Percentiles rank a stretch among this genome's conserved stretches.
Conservation (phyloP, 169 alveolate genomes). For the Perkinsus chesapeaki region DNA sequence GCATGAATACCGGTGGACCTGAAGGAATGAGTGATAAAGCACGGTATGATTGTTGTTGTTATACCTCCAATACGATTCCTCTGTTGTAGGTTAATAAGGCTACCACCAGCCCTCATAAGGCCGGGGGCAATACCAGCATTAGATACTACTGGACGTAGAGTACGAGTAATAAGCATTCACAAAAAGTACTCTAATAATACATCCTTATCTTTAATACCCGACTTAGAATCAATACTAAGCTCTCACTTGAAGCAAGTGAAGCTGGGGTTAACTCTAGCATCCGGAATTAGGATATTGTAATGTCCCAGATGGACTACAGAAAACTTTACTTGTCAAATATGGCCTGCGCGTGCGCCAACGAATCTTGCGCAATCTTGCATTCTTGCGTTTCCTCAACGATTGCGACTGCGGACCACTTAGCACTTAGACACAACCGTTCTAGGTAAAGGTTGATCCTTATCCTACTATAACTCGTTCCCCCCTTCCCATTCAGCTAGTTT, state of each 20-base stretch:
- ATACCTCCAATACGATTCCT: constrained; percentile 3
- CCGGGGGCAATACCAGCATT: not conserved
- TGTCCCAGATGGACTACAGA: no score
- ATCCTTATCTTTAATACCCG: no score
- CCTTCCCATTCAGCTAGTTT: constrained; percentile 14
- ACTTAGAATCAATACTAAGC: no score
- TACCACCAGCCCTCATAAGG: not conserved
- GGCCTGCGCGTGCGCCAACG: not conserved
- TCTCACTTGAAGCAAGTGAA: no score
- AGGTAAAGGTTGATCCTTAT: not conserved
- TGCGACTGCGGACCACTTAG: not conserved
- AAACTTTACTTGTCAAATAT: no score
- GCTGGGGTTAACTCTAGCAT: no score
- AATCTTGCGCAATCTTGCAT: not conserved
- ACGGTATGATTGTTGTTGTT: not conserved
- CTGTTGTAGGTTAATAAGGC: not conserved
- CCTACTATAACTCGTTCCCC: constrained; percentile 17
- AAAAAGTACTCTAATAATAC: no score
- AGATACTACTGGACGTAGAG: not conserved
- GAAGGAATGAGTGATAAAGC: not conserved
- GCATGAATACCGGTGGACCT: constrained; percentile 33
- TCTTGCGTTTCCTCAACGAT: not conserved
- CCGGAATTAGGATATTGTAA: no score
- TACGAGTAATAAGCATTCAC: not conserved
- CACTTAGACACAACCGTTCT: not conserved